Base-by-base conservation (phyloP, 805 yeast species). In the Zygotorulaspora florentina region DNA sequence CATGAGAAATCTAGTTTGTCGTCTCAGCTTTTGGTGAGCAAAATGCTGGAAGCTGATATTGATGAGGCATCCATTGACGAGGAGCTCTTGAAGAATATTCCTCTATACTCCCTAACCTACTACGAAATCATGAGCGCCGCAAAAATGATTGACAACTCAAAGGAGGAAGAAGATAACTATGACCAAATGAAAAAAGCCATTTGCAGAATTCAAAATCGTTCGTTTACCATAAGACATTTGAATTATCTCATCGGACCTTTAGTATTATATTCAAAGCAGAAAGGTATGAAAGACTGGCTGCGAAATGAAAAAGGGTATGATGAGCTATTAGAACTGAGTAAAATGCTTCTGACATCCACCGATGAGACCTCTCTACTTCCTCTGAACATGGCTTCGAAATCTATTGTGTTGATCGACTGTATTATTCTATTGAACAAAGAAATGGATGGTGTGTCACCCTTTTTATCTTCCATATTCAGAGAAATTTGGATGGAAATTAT, bases 221-320 rank as follows among this genome's bases (percentile, higher is more conserved):
- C 66, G 1, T 64, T 63, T 45, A 52, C 64, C 0, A 51, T 59
- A 39, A 59, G 52, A 35, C 65, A 62, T 45, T 36, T 62, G 35
- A 56, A 56, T 28, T 49, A 52, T 35, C 40, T 62, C 23, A 42
- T 60, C 8, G 55, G 46, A 28, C 56, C 59, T 3, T 41, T 63
- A 17, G 31, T 58, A 2, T 30, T 29, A 1, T 44, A 33, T 23
- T 30, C 37, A 13, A 33, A 42, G 13, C 40, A 55, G 20, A 35
- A 40, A 3, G 31, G 46, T 3, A 33, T 57, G 27, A 37, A 45
- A 9, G 23, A 41, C n/a, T 65, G 67, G 67, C 34, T 63, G 16
- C 45, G 42, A 27, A 13, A 37, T 8, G 54, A 56, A 17, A 43
- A 47, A 30, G 66, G 65, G 1, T 58, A 55, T 34, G 42, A 50